These are phyloP conservation scores for Ceratocystis cacaofunesta DNA, from an alignment of 2,329 filamentous ascomycete species.

Conservation along the genomic window DNA sequence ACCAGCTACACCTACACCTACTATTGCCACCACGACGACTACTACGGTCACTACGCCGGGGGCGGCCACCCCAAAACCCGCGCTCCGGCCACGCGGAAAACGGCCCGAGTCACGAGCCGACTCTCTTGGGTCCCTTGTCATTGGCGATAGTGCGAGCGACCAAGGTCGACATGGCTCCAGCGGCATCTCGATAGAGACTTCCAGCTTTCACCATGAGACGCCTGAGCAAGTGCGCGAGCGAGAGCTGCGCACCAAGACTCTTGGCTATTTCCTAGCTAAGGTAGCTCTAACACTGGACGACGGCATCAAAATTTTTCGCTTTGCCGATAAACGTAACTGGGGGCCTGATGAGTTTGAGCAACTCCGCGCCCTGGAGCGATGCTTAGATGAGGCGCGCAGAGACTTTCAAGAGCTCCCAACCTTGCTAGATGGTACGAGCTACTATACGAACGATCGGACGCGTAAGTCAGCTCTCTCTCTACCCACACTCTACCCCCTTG, in stretches of 20 bases:
- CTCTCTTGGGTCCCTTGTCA: conserved; percentile 3
- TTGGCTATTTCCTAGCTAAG: conserved; percentile 42
- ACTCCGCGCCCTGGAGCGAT: conserved; percentile 37
- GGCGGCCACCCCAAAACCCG: not conserved
- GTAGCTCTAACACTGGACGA: conserved; percentile 41
- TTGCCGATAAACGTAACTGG: conserved; percentile 45
- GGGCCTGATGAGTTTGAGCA: conserved; percentile 45
- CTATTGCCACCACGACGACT: not conserved
- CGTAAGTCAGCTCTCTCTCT: conserved; percentile 5
- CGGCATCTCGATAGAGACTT: not conserved
- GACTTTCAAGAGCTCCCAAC: conserved; percentile 44
- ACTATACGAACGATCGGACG: conserved; percentile 39
- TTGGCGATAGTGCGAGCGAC: not conserved
- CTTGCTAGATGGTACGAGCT: conserved; percentile 40
- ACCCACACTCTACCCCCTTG: not conserved
- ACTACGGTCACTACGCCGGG: not conserved
- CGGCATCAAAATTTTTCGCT: conserved; percentile 37
- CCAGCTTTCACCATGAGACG: conserved; percentile 6
- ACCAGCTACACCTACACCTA: not conserved
- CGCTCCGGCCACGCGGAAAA: conserved; percentile 14
- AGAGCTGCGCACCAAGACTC: conserved; percentile 33
- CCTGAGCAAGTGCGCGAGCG: conserved; percentile 18
- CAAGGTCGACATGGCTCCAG: not conserved
- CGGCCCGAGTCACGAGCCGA: conserved; percentile 11
- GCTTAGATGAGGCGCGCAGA: conserved; percentile 44